phyloP scores from a whole-genome alignment of 2,329 filamentous ascomycete genomes.

The Scedosporium aurantiacum region DNA sequence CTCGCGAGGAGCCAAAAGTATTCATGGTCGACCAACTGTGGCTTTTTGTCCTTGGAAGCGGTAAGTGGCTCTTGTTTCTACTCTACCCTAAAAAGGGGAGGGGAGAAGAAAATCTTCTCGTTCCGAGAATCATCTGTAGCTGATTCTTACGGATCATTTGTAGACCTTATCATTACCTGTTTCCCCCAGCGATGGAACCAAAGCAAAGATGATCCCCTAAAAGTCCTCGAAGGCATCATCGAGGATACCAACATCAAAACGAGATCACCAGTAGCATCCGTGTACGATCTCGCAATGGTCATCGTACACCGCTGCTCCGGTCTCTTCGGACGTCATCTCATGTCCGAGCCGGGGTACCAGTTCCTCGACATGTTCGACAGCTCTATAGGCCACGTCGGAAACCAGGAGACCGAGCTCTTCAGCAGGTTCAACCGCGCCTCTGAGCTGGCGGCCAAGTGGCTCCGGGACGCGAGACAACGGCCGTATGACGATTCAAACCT shows the following conservation, averaged over 20 bases:
- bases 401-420: constrained; percentile 5
- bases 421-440: constrained; percentile 5
- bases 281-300: constrained; percentile 20
- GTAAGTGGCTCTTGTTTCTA: constrained; percentile 6
- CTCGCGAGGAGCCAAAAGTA: constrained; percentile 12
- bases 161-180: constrained; percentile 22
- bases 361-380: constrained; percentile 29
- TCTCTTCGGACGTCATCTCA: constrained; percentile 24
- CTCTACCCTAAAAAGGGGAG: too few species aligned
- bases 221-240: constrained; percentile 6
- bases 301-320: constrained; percentile 22
- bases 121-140: background rate
- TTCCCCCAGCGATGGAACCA: constrained; percentile 31
- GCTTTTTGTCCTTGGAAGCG: constrained; percentile 29
- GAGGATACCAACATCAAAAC: constrained; percentile 6
- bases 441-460: background rate
- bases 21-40: constrained; percentile 34
- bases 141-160: background rate
- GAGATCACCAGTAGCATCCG: constrained; percentile 12
- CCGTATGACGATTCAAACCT: background rate
- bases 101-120: background rate
- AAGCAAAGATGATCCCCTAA: constrained; percentile 23
- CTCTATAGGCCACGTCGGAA: constrained; percentile 21
- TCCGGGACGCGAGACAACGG: background rate
- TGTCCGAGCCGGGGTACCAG: constrained; percentile 21